A percentile compares a stretch with the other conserved stretches of the same genome.
Evolutionary conservation across 495 filamentous ascomycete genomes (phyloP).

Genomic region (Pseudotulostoma volvatum): DNA sequence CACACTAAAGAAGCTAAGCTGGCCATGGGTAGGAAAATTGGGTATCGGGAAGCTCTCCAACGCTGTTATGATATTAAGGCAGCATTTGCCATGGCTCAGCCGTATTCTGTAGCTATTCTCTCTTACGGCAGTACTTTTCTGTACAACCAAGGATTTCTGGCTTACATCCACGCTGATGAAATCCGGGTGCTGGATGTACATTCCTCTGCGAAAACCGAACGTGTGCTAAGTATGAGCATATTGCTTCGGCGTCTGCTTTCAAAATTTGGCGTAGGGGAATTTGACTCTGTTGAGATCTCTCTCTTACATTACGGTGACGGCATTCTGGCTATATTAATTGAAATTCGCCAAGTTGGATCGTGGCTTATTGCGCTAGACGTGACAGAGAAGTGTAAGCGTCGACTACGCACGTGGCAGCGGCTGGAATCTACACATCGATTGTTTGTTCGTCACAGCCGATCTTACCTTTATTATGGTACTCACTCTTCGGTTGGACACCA

Average conservation of each 20-base stretch:
- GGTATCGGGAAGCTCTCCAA: conserved; percentile 40
- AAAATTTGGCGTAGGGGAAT: conserved; percentile 11
- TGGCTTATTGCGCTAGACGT: conserved; percentile 47
- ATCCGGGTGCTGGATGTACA: conserved; percentile 52
- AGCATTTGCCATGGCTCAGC: conserved; percentile 44
- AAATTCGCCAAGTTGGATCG: conserved; percentile 17
- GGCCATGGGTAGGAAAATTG: conserved; percentile 27
- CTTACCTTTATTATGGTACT: conserved; percentile 53
- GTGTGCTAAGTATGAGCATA: conserved; percentile 38
- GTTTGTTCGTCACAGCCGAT: conserved; percentile 50
- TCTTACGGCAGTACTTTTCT: conserved; percentile 45
- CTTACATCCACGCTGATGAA: conserved; percentile 38
- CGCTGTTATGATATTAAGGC: conserved; percentile 42
- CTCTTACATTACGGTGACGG: conserved; percentile 45
- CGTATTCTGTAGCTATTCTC: conserved; percentile 43
- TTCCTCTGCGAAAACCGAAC: conserved; percentile 30
- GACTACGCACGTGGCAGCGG: conserved; percentile 22
- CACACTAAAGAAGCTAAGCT: conserved; percentile 41
- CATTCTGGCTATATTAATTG: conserved; percentile 38
- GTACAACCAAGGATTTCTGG: conserved; percentile 46
- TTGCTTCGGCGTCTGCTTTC: conserved; percentile 24
- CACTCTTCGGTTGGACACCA: conserved; percentile 34
- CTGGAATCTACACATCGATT: conserved; percentile 36
- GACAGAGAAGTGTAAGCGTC: conserved; percentile 11
- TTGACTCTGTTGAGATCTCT: conserved; percentile 29